These are phyloP conservation scores for Herpetomonas muscarum DNA, from an alignment of 208 protist genomes.

Conservation along the genomic window DNA sequence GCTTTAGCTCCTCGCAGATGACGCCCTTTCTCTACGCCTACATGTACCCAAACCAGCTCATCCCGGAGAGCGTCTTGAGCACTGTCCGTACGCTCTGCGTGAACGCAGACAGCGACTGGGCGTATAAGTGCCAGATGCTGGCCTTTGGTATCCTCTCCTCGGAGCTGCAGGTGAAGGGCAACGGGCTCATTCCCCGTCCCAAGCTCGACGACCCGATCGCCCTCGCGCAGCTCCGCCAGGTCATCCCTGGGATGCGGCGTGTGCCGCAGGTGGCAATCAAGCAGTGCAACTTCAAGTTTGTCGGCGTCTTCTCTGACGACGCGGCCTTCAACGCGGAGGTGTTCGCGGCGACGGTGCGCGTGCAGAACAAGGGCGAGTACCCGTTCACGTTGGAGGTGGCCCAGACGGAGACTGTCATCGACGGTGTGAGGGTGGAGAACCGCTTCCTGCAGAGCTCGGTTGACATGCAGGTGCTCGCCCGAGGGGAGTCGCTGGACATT, in stretches of 20 bases:
- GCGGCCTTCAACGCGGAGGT: slow-evolving; percentile 16
- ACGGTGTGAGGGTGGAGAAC: slow-evolving; percentile 49
- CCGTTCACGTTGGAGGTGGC: slow-evolving; percentile 41
- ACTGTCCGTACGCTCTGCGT: slow-evolving; percentile 53
- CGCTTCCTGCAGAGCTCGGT: slow-evolving; percentile 41
- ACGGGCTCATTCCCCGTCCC: slow-evolving; percentile 35
- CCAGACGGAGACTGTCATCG: slow-evolving; percentile 71
- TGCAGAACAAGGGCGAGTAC: slow-evolving; percentile 58
- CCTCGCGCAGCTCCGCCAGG: slow-evolving; percentile 53
- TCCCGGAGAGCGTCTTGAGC: slow-evolving; percentile 49
- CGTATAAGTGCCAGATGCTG: slow-evolving; percentile 58
- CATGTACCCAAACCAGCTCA: slow-evolving; percentile 49
- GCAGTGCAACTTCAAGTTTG: slow-evolving; percentile 53
- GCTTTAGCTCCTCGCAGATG: slow-evolving; percentile 64
- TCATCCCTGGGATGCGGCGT: slow-evolving; percentile 46
- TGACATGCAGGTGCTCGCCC: slow-evolving; percentile 41
- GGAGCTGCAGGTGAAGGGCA: slow-evolving; percentile 54
- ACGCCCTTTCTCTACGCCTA: slow-evolving; percentile 72
- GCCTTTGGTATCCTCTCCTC: slow-evolving; percentile 53
- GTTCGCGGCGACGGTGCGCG: slow-evolving; percentile 39
- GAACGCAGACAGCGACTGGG: slow-evolving; percentile 58
- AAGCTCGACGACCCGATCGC: slow-evolving; percentile 62
- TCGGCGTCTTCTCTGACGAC: slow-evolving; percentile 39
- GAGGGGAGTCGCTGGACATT: slow-evolving; percentile 61
- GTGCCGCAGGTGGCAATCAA: slow-evolving; percentile 53